Evolutionary conservation across 2,329 filamentous ascomycete genomes (phyloP), one percentile per base, ranked within the genome.

Genomic region (Fusarium sambucinum): DNA sequence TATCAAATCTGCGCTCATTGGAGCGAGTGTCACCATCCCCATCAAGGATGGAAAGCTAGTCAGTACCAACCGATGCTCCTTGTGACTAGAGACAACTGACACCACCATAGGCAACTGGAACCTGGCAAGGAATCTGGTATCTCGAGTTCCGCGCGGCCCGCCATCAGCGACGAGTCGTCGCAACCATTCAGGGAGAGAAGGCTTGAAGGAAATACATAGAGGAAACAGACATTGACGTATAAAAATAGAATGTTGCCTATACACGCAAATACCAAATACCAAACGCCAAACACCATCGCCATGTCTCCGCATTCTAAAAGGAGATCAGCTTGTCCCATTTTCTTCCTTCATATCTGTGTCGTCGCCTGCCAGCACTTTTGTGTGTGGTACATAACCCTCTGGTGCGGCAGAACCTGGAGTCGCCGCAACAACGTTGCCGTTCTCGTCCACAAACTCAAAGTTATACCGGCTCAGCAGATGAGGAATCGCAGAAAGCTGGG

Each of bases 391-490:
- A 63, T 87, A 86, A n/a, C 84, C 84, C 11, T 87, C 83, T 16
- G 88, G 84, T 5, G 76, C 73, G 3, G 86, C 87, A 4, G 87
- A 84, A 8, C 94, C 93, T 0, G 94, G 94, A 5, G 94, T 97
- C 29, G 90, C 86, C 4, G 94, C 93, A 23, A 95, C 92, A 9
- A 97, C 90, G 57, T 96, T 90, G 61, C 94, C 95, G 48, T 93
- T 87, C 81, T 99, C 96, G 78, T 99, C 93, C 44, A 98, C 91
- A 74, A 97, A 98, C 77, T 99, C 94, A 77, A 98, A 98, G 80
- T 97, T 96, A 82, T 98, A 99, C 55, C 94, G 87, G 68, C 94
- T 97, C 13, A 99, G 87, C 6, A 98, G 86, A 78, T 99, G 96
- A 1, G 96, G 96, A 58, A 99, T 98, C 1, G 96, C 96, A 2